These are phyloP conservation scores for Lactarius trivialis DNA, from an alignment of 768 basidiomycete species.

Conservation along the genomic window DNA sequence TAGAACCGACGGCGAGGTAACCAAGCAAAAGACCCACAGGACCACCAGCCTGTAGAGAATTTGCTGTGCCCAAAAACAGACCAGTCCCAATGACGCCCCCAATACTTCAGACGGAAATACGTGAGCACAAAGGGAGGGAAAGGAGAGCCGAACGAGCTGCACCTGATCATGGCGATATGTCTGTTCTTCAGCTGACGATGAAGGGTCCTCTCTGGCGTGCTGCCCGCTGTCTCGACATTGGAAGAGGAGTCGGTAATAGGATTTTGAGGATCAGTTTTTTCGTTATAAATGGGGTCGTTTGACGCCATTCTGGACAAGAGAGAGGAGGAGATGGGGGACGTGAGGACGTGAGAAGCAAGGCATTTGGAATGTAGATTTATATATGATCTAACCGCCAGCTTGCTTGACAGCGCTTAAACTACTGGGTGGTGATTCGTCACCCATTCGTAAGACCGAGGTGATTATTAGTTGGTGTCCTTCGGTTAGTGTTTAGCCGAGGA, in stretches of 20 bases:
- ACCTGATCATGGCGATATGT: conserved; percentile 80
- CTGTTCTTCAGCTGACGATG: conserved; percentile 42
- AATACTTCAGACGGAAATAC: conserved; percentile 23
- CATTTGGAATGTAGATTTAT: not conserved
- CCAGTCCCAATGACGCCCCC: conserved; percentile 41
- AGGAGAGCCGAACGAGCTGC: not conserved
- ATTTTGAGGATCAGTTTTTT: conserved; percentile 1
- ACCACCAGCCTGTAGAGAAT: conserved; percentile 48
- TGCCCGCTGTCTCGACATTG: not conserved
- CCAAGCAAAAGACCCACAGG: conserved; percentile 73
- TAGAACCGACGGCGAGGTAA: conserved; percentile 55
- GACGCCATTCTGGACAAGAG: conserved; percentile 25
- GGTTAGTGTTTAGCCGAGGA: not conserved
- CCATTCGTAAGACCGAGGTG: no score
- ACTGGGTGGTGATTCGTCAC: no score
- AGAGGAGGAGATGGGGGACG: not conserved
- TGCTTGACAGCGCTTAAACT: no score
- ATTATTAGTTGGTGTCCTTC: no score
- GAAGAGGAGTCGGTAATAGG: not conserved
- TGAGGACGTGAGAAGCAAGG: no score
- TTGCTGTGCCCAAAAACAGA: conserved; percentile 42
- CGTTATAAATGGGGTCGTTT: conserved; percentile 14
- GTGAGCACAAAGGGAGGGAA: conserved; percentile 1
- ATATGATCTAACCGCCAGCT: not conserved
- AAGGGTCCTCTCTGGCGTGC: conserved; percentile 15